phyloP scores from a whole-genome alignment of 1,284 basidiomycete genomes.

The Ganoderma boninense region DNA sequence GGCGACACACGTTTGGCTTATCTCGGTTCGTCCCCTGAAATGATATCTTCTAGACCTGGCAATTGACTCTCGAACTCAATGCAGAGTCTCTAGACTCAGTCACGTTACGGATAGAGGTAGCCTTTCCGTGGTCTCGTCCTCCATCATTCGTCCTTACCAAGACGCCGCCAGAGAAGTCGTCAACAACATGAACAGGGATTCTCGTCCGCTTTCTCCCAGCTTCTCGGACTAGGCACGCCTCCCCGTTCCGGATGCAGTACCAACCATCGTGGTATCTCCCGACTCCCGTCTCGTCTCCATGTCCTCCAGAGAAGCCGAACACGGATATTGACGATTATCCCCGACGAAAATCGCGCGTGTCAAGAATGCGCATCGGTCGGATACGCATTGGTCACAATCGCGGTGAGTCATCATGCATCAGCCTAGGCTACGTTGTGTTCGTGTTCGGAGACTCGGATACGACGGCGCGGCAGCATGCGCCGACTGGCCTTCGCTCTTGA shows the following conservation, averaged over 20 bases:
- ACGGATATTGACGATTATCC: neutral
- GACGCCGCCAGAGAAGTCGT: no score
- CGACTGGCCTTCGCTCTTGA: neutral
- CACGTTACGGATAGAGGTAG: no score
- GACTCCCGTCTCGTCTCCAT: neutral
- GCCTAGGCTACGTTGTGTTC: neutral
- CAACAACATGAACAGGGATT: no score
- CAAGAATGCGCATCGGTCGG: neutral
- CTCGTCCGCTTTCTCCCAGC: neutral
- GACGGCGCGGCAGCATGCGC: neutral
- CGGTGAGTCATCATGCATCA: neutral
- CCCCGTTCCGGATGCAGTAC: neutral
- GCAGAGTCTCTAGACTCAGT: no score
- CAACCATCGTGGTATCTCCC: neutral
- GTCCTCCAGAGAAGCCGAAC: neutral
- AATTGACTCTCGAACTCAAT: no score
- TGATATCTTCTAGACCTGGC: no score
- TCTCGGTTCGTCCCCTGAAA: no score
- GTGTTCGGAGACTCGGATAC: conserved; percentile 1
- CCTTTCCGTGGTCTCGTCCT: no score
- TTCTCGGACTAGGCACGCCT: neutral
- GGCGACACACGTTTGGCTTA: no score
- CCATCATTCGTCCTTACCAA: no score
- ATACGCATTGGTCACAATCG: neutral
- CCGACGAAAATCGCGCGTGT: neutral